A percentile compares a stretch with the other conserved stretches of the same genome.
These are phyloP conservation scores for Populus hybrid DNA, from an alignment of 441 rosid species.

Conservation along the genomic window DNA sequence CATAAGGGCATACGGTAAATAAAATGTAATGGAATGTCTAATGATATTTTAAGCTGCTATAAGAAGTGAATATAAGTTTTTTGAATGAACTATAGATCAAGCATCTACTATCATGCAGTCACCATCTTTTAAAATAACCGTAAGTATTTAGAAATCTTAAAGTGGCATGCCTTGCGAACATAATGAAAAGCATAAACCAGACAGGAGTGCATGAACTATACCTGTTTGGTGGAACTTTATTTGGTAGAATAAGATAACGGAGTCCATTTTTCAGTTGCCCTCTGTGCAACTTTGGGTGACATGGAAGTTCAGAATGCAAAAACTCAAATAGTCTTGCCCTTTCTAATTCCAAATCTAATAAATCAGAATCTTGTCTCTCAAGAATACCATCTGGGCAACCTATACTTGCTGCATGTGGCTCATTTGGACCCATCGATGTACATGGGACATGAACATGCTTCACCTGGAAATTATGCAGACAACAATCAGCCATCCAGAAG, in stretches of 20 bases:
- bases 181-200: slow-evolving; percentile 4
- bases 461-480: slow-evolving; percentile 37
- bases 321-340: slow-evolving; percentile 50
- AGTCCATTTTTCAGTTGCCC: slow-evolving; percentile 95
- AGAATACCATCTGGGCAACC: slow-evolving; percentile 81
- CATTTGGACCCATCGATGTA: slow-evolving; percentile 95
- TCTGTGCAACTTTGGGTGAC: slow-evolving; percentile 81
- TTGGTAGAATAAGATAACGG: slow-evolving; percentile 89
- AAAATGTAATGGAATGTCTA: background rate
- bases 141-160: background rate
- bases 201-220: slow-evolving; percentile 22
- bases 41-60: background rate
- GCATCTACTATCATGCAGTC: background rate
- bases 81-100: background rate
- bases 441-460: slow-evolving; percentile 43
- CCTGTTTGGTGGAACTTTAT: slow-evolving; percentile 98
- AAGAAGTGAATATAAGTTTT: background rate
- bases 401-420: slow-evolving; percentile 95
- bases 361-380: slow-evolving; percentile 69
- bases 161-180: slow-evolving; percentile 3
- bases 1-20: background rate
- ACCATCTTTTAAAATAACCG: background rate
- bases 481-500: slow-evolving; percentile 4
- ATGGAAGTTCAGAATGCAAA: slow-evolving; percentile 73
- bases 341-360: slow-evolving; percentile 46